phyloP scores from a whole-genome alignment of 2,329 filamentous ascomycete genomes.

The Pezizomycotina sp. region DNA sequence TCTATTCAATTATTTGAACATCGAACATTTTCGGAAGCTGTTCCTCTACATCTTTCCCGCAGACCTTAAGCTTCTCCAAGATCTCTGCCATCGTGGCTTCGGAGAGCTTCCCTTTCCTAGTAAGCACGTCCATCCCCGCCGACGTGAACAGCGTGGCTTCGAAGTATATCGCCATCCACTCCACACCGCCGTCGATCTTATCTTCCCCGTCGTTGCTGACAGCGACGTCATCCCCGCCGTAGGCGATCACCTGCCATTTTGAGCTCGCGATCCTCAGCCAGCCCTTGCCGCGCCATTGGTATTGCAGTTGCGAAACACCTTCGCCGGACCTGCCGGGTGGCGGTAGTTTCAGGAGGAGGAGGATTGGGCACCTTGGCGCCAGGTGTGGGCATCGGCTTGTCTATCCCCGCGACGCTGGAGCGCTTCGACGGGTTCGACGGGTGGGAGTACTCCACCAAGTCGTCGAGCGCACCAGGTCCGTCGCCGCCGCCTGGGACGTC shows the following conservation, averaged over 20 bases:
- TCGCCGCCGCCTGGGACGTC: constrained; percentile 33
- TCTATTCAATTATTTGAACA: no score
- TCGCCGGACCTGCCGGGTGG: constrained; percentile 24
- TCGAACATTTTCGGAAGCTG: constrained; percentile 38
- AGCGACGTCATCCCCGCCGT: constrained; percentile 41
- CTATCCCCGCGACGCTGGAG: constrained; percentile 32
- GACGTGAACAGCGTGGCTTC: constrained; percentile 68
- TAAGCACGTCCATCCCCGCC: constrained; percentile 66
- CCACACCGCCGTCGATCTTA: constrained; percentile 28
- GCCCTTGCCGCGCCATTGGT: constrained; percentile 67
- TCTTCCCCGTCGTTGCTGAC: constrained; percentile 27
- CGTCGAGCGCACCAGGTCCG: constrained; percentile 42
- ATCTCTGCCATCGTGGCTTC: constrained; percentile 42
- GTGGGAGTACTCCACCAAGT: constrained; percentile 49
- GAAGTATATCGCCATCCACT: constrained; percentile 74
- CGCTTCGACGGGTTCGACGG: no score
- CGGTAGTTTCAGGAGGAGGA: constrained; percentile 27
- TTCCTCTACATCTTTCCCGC: constrained; percentile 37
- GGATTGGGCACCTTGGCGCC: constrained; percentile 40
- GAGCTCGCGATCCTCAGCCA: constrained; percentile 53
- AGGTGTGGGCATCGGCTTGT: constrained; percentile 42
- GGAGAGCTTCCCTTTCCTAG: constrained; percentile 42
- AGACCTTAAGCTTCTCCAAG: constrained; percentile 36
- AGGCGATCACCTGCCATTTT: constrained; percentile 70
- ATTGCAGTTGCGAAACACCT: constrained; percentile 34